Conservation (phyloP, 2,329 filamentous ascomycete species). For the Trichoderma sp. region DNA sequence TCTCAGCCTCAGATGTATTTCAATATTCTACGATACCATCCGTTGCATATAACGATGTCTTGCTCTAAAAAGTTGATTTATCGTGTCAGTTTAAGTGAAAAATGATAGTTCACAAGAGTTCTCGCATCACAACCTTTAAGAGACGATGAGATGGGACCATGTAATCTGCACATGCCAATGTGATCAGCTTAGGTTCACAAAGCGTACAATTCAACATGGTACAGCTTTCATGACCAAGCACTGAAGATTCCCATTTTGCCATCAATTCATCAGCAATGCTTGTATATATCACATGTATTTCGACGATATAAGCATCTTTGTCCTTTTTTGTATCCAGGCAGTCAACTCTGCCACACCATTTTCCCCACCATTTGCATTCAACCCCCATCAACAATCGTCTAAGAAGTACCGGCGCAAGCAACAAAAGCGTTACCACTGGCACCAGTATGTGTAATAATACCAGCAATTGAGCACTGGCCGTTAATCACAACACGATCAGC, state of each 20-base stretch:
- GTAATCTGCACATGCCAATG: neutral
- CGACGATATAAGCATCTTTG: neutral
- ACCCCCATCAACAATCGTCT: neutral
- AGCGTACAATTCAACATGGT: neutral
- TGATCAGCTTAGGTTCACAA: neutral
- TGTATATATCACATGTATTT: neutral
- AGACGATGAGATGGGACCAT: too few species aligned
- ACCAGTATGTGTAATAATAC: slow-evolving; percentile 67
- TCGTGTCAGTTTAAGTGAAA: too few species aligned
- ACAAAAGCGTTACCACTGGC: slow-evolving; percentile 67
- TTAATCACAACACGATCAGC: slow-evolving; percentile 64
- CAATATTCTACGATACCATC: neutral
- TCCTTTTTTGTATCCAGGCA: neutral
- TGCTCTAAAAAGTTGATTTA: too few species aligned
- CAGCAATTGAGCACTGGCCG: slow-evolving; percentile 52
- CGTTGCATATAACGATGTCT: neutral
- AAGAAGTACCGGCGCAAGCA: slow-evolving; percentile 41
- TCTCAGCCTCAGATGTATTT: neutral
- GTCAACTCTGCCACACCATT: neutral
- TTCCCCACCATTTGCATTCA: neutral
- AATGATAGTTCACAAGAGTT: too few species aligned
- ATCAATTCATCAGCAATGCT: neutral
- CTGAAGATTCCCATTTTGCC: neutral
- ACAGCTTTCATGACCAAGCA: neutral
- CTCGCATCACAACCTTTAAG: too few species aligned